These are phyloP conservation scores for Plasmodium yoelii DNA, from an alignment of 169 alveolate genomes.

Conservation along the genomic window DNA sequence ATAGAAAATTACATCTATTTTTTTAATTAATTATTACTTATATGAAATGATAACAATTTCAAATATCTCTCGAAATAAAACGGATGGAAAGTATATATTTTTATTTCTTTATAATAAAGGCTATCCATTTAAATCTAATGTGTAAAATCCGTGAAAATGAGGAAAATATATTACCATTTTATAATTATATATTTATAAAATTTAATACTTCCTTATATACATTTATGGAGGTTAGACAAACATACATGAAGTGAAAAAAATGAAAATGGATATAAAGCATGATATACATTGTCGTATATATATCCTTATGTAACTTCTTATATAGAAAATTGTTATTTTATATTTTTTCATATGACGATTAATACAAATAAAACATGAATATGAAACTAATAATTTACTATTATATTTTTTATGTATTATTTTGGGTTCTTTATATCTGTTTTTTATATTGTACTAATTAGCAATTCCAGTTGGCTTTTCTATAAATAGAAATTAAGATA, in stretches of 20 bases:
- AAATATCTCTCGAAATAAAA: neutral
- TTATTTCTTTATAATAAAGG: neutral
- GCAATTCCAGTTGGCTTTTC: slow-evolving; percentile 53
- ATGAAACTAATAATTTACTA: neutral
- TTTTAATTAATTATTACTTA: neutral
- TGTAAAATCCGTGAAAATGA: neutral
- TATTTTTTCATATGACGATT: no score
- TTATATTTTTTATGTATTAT: neutral
- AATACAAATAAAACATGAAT: no score
- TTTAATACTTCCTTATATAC: no score
- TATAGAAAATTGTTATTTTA: no score
- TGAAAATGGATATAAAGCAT: no score
- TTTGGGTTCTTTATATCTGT: neutral
- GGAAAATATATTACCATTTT: neutral
- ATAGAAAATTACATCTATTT: no score
- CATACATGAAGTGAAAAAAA: no score
- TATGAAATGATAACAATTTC: neutral
- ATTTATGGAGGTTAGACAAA: no score
- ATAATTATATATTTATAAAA: no score
- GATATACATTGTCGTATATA: no score
- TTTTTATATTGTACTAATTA: slow-evolving; percentile 29
- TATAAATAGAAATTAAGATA: slow-evolving; percentile 39
- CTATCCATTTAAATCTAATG: slow-evolving; percentile 9
- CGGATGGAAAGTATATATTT: neutral
- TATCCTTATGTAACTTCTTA: no score